These are phyloP conservation scores for Microcyclospora tardicrescens DNA, from an alignment of 2,329 filamentous ascomycete genomes.

Conservation along the genomic window DNA sequence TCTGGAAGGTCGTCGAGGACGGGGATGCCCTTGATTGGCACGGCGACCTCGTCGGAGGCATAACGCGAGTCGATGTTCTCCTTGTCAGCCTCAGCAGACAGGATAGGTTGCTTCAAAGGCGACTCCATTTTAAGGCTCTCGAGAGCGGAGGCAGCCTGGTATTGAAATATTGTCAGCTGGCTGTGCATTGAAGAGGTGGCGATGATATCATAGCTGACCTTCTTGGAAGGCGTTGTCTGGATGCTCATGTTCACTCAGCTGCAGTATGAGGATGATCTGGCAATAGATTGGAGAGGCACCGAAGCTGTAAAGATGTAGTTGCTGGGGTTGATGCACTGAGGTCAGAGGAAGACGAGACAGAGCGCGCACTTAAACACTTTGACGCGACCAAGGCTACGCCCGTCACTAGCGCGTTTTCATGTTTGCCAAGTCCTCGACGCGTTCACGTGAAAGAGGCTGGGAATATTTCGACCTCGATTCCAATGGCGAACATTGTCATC, in stretches of 20 bases:
- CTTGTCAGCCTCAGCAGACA: conserved; percentile 57
- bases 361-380: too few species aligned
- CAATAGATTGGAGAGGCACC: too few species aligned
- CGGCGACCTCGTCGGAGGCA: conserved; percentile 42
- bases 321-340: too few species aligned
- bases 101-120: conserved; percentile 79
- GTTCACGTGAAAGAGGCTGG: too few species aligned
- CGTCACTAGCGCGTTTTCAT: too few species aligned
- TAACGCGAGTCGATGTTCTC: conserved; percentile 53
- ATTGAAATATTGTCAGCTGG: conserved; percentile 25
- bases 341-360: too few species aligned
- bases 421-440: too few species aligned
- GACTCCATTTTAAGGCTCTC: conserved; percentile 87
- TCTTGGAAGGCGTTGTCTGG: conserved; percentile 62
- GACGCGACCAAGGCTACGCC: too few species aligned
- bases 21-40: conserved; percentile 40
- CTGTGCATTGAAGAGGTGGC: conserved; percentile 21
- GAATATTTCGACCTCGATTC: too few species aligned
- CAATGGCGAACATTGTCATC: too few species aligned
- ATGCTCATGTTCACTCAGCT: conserved; percentile 34
- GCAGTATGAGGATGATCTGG: too few species aligned
- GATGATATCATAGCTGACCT: conserved; percentile 42
- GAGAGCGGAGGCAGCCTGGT: conserved; percentile 72
- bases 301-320: too few species aligned
- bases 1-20: conserved; percentile 26